Base-by-base conservation (phyloP, 768 basidiomycete genomes). In the Lactarius akahatsu region DNA sequence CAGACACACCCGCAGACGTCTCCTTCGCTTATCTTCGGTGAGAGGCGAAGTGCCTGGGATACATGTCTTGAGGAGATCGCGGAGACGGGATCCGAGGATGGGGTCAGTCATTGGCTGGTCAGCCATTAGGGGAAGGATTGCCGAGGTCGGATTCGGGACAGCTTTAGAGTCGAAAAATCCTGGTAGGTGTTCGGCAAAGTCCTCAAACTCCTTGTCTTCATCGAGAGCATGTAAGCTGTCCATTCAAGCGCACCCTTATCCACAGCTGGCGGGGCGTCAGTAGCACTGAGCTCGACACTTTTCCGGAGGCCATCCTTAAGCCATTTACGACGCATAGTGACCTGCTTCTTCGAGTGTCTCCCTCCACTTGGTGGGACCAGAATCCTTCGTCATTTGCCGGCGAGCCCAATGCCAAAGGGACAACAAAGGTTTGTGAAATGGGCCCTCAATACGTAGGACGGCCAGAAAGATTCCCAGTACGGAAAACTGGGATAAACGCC, bases 111-210 rank as follows among this genome's bases (percentile, higher is more conserved):
- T 40, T 32, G 32, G 28, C 15, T 18, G 59, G 32, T 52, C 20
- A 30, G 55, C 28, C 38, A 64, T 65, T n/a, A 40, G 52, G 23
- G 58, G 41, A 66, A 47, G 59, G 55, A 65, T 50, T 4, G 59
- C 32, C 4, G 32, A 38, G 3, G 15, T 15, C 13, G 43, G 26
- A 23, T 56, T 8, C 16, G 41, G 59, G 36, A 62, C 36, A 4
- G 10, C 54, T 3, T 16, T 10, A 7, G 61, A 15, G 26, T 58
- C 55, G 23, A 52, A 50, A 23, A 57, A 26, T 28, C 60, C 56
- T 7, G 61, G 61, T 20, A 61, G 26, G 13, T 11, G 59, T 38
- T 32, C 32, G 34, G 32, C 52, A 28, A 62, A 57, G 7, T 57
- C 36, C 7, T 62, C 45, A 18, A 62, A 41, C 6, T 47, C 45